Conservation (phyloP, 768 basidiomycete species). For the Floccularia luteovirens region DNA sequence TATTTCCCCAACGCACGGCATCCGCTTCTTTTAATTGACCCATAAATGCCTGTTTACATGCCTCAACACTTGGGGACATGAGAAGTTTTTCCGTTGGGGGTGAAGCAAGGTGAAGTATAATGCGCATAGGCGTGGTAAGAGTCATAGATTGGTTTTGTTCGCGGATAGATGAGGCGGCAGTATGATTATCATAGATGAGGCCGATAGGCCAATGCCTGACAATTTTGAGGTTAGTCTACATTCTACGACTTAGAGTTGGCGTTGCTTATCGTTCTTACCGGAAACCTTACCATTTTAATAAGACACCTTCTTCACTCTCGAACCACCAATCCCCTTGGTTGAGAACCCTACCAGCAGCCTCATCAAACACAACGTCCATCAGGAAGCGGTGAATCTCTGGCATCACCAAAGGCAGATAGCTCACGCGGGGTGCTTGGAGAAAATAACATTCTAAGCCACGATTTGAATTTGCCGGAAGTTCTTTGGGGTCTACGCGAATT, state of each 20-base stretch:
- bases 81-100: constrained; percentile 85
- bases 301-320: constrained; percentile 75
- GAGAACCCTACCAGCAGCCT: constrained; percentile 62
- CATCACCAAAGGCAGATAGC: constrained; percentile 87
- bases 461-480: constrained; percentile 86
- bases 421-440: constrained; percentile 84
- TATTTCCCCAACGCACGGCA: constrained; percentile 95
- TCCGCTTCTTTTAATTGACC: constrained; percentile 95
- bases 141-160: constrained; percentile 33
- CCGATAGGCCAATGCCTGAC: constrained; percentile 97
- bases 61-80: constrained; percentile 70
- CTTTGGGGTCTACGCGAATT: constrained; percentile 83
- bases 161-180: constrained; percentile 53
- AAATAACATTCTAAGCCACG: constrained; percentile 87
- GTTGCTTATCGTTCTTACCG: constrained; percentile 20
- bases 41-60: constrained; percentile 93
- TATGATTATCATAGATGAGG: constrained; percentile 83
- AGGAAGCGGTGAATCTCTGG: constrained; percentile 85
- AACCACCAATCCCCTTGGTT: constrained; percentile 98
- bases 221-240: too few relatives aligned
- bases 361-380: constrained; percentile 90
- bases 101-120: constrained; percentile 81
- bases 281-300: constrained; percentile 77
- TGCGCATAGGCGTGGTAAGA: constrained; percentile 53
- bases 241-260: too few relatives aligned